Evolutionary conservation across 192 early-diverging fungal genomes (phyloP), one percentile per base, ranked within the genome.

Genomic region (Paraglomus brasilianum): DNA sequence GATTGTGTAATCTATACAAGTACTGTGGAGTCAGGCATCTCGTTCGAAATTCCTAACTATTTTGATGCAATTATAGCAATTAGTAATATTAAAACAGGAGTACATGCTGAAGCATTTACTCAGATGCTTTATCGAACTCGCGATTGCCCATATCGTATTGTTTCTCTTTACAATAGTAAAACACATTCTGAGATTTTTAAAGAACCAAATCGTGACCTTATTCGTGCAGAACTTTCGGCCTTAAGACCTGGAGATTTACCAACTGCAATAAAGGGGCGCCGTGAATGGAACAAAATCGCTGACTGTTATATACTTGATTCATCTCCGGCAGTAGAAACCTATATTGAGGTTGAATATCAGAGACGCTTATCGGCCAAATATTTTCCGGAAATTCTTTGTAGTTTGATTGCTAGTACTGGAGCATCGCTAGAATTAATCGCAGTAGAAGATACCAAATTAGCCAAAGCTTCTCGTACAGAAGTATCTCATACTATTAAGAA

Each of bases 151-250:
- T 24, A 48, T 22, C 44, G 22, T 47, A 64, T 48, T 17, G 22
- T 64, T 64, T 64, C 62, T 48, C 45, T 64, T 10, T 64, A 64
- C 47, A 48, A 64, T 64, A 64, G 62, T 64, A 46, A 64, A 49
- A 64, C 46, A 47, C 1, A 30, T n/a, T n/a, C 22, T 64, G 45
- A 10, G 5, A 64, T 64, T 24, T 64, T 64, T 19, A 46, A 64
- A 64, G 45, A 64, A 47, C 62, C 46, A 44, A 48, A 48, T 64
- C 45, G 45, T 48, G 21, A 47, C 24, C 45, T 64, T 21, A 64
- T 64, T 64, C 17, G 45, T 48, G 45, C 45, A 47, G 44, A 64
- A 64, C 62, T 64, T 30, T 64, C 62, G 9, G 45, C 45, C n/a
- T 30, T 64, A 10, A 64, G 62, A 64, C 62, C 62, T 64, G 45